phyloP scores from a whole-genome alignment of 2,329 filamentous ascomycete species.

The Trichoderma sp. region DNA sequence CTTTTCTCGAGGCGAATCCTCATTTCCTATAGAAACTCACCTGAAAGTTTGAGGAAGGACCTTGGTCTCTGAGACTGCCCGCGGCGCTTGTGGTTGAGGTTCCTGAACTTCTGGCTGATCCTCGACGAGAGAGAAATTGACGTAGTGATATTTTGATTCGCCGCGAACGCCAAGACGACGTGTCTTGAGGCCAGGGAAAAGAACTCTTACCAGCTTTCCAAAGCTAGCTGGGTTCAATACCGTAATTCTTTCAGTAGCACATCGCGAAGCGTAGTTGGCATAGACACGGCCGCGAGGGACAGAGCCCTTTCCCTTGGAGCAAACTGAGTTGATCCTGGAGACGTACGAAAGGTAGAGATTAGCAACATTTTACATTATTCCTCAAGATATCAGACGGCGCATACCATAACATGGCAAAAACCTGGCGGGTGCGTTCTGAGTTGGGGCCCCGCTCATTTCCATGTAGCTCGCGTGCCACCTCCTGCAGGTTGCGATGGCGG shows the following conservation, averaged over 20 bases:
- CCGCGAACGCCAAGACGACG: slow-evolving; percentile 88
- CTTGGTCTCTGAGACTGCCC: slow-evolving; percentile 54
- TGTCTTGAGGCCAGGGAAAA: slow-evolving; percentile 94
- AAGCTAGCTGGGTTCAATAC: slow-evolving; percentile 97
- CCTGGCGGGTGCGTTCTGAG: slow-evolving; percentile 80
- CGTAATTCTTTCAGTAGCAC: slow-evolving; percentile 89
- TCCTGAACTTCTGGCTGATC: slow-evolving; percentile 56
- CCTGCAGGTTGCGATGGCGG: slow-evolving; percentile 66
- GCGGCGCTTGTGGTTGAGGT: slow-evolving; percentile 50
- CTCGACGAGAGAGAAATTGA: slow-evolving; percentile 65
- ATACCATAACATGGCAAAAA: slow-evolving; percentile 89
- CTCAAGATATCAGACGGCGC: slow-evolving; percentile 37
- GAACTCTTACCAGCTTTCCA: slow-evolving; percentile 92
- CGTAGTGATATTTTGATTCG: slow-evolving; percentile 98
- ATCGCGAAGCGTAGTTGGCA: slow-evolving; percentile 90
- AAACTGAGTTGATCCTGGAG: slow-evolving; percentile 75
- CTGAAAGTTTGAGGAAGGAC: slow-evolving; percentile 55
- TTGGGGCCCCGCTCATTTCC: slow-evolving; percentile 79
- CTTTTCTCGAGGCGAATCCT: background rate
- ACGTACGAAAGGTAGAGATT: background rate
- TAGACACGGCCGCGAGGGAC: slow-evolving; percentile 93
- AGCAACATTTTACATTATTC: background rate
- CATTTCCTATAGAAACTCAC: slow-evolving; percentile 40
- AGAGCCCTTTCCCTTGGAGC: slow-evolving; percentile 76
- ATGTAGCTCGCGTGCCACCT: slow-evolving; percentile 76